phyloP scores from a whole-genome alignment of 805 yeast species.

The Isabelozyma heimii region DNA sequence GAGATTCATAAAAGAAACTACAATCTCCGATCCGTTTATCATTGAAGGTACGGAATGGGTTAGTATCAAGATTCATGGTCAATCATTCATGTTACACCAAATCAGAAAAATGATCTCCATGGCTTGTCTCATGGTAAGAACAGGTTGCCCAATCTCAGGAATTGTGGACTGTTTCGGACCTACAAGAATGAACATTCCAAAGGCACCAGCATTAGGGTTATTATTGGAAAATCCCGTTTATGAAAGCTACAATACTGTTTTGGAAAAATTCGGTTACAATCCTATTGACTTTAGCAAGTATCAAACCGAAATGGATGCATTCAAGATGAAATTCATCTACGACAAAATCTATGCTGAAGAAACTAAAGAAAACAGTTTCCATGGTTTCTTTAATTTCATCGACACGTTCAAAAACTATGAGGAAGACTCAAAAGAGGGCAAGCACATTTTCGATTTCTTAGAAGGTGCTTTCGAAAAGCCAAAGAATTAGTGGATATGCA shows the following conservation, averaged over 20 bases:
- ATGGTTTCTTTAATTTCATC: slow-evolving; percentile 87
- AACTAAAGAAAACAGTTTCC: slow-evolving; percentile 79
- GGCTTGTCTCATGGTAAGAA: slow-evolving; percentile 83
- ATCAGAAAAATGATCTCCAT: slow-evolving; percentile 97
- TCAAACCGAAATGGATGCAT: slow-evolving; percentile 71
- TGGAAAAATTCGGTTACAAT: slow-evolving; percentile 75
- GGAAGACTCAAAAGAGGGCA: slow-evolving; percentile 45
- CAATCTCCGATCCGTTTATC: slow-evolving; percentile 84
- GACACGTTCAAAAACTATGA: slow-evolving; percentile 61
- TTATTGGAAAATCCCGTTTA: slow-evolving; percentile 89
- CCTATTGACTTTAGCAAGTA: slow-evolving; percentile 66
- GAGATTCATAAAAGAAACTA: slow-evolving; percentile 75
- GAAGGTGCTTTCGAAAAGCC: slow-evolving; percentile 44
- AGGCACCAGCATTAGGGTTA: slow-evolving; percentile 95
- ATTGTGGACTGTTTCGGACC: slow-evolving; percentile 75
- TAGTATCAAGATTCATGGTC: slow-evolving; percentile 94
- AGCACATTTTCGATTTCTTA: slow-evolving; percentile 59
- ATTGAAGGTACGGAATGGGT: slow-evolving; percentile 96
- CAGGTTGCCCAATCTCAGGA: slow-evolving; percentile 78
- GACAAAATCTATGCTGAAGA: slow-evolving; percentile 92
- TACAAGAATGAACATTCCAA: slow-evolving; percentile 83
- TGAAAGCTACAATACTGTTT: slow-evolving; percentile 72
- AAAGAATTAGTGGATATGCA: slow-evolving; percentile 1
- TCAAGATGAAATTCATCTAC: slow-evolving; percentile 85
- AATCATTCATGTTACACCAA: slow-evolving; percentile 97